phyloP scores from a whole-genome alignment of 805 yeast species.

The Schizosaccharomyces japonicus region DNA sequence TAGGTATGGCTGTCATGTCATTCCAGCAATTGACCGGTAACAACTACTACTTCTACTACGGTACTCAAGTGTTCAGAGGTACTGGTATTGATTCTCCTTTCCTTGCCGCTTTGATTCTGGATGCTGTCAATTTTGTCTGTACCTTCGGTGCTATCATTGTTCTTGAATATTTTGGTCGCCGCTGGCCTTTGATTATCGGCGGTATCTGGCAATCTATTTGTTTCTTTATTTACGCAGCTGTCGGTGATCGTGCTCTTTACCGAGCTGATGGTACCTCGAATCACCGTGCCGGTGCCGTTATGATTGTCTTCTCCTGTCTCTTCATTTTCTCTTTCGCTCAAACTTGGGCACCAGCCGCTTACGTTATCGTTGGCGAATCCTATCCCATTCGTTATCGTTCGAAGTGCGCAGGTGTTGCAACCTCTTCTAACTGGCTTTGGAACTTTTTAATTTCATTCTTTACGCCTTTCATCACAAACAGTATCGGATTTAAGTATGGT shows the following conservation, averaged over 20 bases:
- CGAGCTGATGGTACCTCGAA: constrained; percentile 16
- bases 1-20: constrained; percentile 25
- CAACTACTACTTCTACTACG: constrained; percentile 44
- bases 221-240: constrained; percentile 27
- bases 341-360: constrained; percentile 34
- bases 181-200: constrained; percentile 24
- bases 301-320: constrained; percentile 31
- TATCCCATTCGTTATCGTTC: constrained; percentile 24
- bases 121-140: constrained; percentile 28
- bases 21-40: constrained; percentile 42
- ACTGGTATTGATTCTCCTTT: constrained; percentile 12
- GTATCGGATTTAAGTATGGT: constrained; percentile 44
- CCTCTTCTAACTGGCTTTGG: constrained; percentile 21
- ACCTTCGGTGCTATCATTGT: constrained; percentile 26
- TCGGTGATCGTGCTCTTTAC: constrained; percentile 22
- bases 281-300: constrained; percentile 21
- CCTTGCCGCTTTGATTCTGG: constrained; percentile 30
- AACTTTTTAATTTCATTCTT: constrained; percentile 40
- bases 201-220: constrained; percentile 27
- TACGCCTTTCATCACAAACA: constrained; percentile 42
- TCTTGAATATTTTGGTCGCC: constrained; percentile 30
- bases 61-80: constrained; percentile 28
- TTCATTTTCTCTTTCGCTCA: constrained; percentile 28
- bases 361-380: constrained; percentile 24
- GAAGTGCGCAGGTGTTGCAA: constrained; percentile 12